phyloP scores from a whole-genome alignment of 2,329 filamentous ascomycete species.

The Raffaelea deltoideospora region DNA sequence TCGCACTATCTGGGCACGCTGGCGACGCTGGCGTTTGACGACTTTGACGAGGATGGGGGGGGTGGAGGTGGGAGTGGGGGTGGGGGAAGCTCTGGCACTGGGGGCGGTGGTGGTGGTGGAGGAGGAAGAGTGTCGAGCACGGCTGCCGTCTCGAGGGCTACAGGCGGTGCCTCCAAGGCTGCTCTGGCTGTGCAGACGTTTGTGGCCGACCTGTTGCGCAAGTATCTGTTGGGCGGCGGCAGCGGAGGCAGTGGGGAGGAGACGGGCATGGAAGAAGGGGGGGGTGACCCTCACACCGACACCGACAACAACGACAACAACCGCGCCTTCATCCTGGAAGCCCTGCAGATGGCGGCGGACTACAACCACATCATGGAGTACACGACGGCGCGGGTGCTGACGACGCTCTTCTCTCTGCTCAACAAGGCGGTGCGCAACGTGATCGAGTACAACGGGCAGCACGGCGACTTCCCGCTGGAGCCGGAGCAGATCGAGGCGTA shows the following conservation, averaged over 20 bases:
- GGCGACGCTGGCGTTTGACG: constrained; percentile 73
- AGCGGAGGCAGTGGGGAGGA: too few species aligned
- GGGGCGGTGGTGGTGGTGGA: too few species aligned
- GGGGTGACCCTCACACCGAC: neutral
- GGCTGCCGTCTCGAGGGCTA: constrained; percentile 49
- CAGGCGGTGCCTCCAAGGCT: constrained; percentile 62
- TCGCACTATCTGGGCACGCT: constrained; percentile 78
- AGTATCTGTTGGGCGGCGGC: constrained; percentile 35
- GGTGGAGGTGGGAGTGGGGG: too few species aligned
- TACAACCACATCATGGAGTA: constrained; percentile 99
- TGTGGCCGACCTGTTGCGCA: constrained; percentile 64
- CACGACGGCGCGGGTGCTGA: constrained; percentile 77
- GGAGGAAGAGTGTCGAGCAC: too few species aligned
- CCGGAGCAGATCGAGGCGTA: constrained; percentile 80
- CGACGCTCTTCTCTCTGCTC: constrained; percentile 84
- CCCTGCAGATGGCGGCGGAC: constrained; percentile 56
- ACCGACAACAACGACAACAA: constrained; percentile 24
- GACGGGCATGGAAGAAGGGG: too few species aligned
- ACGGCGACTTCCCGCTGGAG: constrained; percentile 85
- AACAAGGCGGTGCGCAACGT: constrained; percentile 88
- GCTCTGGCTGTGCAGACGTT: constrained; percentile 64
- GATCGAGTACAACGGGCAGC: constrained; percentile 90
- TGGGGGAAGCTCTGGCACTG: too few species aligned
- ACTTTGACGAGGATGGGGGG: constrained; percentile 92
- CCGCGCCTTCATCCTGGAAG: constrained; percentile 68